A percentile compares a stretch with the other conserved stretches of the same genome.
Conservation (phyloP, 306 rosid genomes). For the Macrotyloma uniflorum region DNA sequence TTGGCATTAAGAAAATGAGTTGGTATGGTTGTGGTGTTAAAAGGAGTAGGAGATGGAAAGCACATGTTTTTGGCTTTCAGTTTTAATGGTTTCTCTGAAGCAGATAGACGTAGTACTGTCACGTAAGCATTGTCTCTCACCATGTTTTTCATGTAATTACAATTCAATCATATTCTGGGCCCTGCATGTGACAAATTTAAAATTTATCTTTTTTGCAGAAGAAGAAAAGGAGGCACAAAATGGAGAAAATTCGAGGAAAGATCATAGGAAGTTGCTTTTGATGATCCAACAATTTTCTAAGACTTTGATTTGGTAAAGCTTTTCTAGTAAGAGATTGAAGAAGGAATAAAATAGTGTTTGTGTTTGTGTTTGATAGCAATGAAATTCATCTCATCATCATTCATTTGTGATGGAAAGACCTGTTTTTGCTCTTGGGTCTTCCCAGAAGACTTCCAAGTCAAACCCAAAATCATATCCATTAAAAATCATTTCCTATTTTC, state of each 20-base stretch:
- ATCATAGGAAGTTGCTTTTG: constrained; percentile 22
- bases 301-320: constrained; percentile 44
- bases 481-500: not conserved
- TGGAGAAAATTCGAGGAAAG: constrained; percentile 50
- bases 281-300: constrained; percentile 18
- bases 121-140: not conserved
- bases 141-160: not conserved
- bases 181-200: constrained; percentile 25
- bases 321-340: not conserved
- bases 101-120: not conserved
- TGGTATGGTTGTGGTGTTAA: not conserved
- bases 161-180: not conserved
- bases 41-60: not conserved
- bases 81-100: not conserved
- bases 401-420: not conserved
- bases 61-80: not conserved
- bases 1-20: not conserved
- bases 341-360: too few species aligned
- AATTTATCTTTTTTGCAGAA: constrained; percentile 4
- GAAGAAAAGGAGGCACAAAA: constrained; percentile 1
- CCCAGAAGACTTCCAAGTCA: constrained; percentile 52
- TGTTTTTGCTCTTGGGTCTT: constrained; percentile 19
- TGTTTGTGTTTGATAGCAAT: not conserved
- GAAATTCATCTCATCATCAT: not conserved
- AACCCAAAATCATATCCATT: constrained; percentile 15